Conservation (phyloP, 495 filamentous ascomycete genomes). For the Articulospora tetracladia region DNA sequence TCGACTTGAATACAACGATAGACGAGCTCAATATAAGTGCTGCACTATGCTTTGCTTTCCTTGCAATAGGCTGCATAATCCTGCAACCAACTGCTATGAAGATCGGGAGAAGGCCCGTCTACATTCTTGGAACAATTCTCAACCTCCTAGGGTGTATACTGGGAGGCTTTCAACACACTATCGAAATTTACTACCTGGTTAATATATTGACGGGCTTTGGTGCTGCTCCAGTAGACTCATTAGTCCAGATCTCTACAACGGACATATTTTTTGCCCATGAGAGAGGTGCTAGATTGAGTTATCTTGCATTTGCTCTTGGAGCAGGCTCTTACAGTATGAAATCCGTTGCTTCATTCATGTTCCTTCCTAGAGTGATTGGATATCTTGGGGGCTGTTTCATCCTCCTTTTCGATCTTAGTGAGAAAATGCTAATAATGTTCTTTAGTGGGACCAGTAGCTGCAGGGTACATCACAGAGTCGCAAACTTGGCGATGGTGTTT, state of each 20-base stretch:
- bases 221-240: slow-evolving; percentile 15
- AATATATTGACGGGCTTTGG: slow-evolving; percentile 16
- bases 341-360: no score
- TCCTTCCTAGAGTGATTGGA: no score
- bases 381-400: no score
- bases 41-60: slow-evolving; percentile 16
- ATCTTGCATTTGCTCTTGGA: slow-evolving; percentile 7
- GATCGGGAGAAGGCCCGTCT: slow-evolving; percentile 15
- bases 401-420: no score
- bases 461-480: slow-evolving; percentile 37
- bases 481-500: slow-evolving; percentile 47
- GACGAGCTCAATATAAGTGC: slow-evolving; percentile 16
- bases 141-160: slow-evolving; percentile 8
- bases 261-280: slow-evolving; percentile 17
- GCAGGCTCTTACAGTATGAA: slow-evolving; percentile 12
- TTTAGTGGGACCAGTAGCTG: slow-evolving; percentile 41
- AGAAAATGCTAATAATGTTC: no score
- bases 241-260: slow-evolving; percentile 15
- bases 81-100: slow-evolving; percentile 20
- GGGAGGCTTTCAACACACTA: not conserved
- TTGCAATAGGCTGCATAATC: slow-evolving; percentile 14
- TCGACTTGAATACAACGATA: slow-evolving; percentile 13
- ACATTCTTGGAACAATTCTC: slow-evolving; percentile 11
- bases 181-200: slow-evolving; percentile 10
- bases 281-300: slow-evolving; percentile 11